Percentiles rank a stretch among this genome's conserved stretches.
These are phyloP conservation scores for Brasilioporus rufonigricans DNA, from an alignment of 768 basidiomycete genomes.

Conservation along the genomic window DNA sequence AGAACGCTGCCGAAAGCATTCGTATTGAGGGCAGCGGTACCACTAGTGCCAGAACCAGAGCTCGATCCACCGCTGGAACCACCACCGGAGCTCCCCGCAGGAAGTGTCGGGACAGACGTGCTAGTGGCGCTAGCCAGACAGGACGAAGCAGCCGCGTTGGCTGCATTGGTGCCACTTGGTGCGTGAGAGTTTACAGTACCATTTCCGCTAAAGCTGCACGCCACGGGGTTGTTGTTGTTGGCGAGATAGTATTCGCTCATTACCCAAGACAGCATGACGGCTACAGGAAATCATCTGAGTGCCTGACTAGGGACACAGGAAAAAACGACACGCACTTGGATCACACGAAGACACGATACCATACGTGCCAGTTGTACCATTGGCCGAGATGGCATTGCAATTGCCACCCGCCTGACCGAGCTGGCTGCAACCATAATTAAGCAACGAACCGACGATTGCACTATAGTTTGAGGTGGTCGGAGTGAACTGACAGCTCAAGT, in stretches of 20 bases:
- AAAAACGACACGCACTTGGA: slow-evolving; percentile 52
- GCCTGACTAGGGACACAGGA: not conserved
- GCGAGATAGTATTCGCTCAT: slow-evolving; percentile 77
- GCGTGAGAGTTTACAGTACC: slow-evolving; percentile 67
- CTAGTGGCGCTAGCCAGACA: slow-evolving; percentile 65
- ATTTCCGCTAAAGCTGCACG: slow-evolving; percentile 84
- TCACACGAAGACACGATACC: slow-evolving; percentile 77
- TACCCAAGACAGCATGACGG: slow-evolving; percentile 76
- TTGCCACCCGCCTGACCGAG: slow-evolving; percentile 58
- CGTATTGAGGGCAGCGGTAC: slow-evolving; percentile 27
- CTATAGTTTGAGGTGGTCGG: slow-evolving; percentile 60
- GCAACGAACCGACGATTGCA: slow-evolving; percentile 55
- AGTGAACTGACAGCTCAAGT: slow-evolving; percentile 72
- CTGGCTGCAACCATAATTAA: slow-evolving; percentile 65
- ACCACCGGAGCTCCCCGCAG: slow-evolving; percentile 30
- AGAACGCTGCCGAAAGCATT: slow-evolving; percentile 39
- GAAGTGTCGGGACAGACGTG: slow-evolving; percentile 59
- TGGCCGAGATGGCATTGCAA: slow-evolving; percentile 68
- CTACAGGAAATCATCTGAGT: slow-evolving; percentile 35
- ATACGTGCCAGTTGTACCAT: slow-evolving; percentile 75
- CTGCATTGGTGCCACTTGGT: slow-evolving; percentile 46
- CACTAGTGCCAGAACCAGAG: slow-evolving; percentile 20
- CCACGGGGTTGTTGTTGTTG: slow-evolving; percentile 51
- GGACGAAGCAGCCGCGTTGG: slow-evolving; percentile 57
- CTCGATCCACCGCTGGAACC: slow-evolving; percentile 22